A percentile compares a stretch with the other conserved stretches of the same genome.
phyloP scores from a whole-genome alignment of 768 basidiomycete genomes.

The Leccinellum rugosiceps region DNA sequence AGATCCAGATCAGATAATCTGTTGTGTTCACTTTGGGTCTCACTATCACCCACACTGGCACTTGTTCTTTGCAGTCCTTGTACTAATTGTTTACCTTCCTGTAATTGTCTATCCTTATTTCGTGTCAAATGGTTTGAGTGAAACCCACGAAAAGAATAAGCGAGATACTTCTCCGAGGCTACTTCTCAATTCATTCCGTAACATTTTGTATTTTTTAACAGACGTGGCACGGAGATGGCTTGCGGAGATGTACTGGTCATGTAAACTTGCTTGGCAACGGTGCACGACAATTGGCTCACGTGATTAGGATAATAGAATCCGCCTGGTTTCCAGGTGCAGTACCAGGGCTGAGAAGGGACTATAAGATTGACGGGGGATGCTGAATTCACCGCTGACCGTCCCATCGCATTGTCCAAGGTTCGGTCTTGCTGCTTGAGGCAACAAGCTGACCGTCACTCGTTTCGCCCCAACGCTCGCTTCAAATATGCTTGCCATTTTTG shows the following conservation, averaged over 20 bases:
- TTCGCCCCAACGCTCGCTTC: slow-evolving; percentile 13
- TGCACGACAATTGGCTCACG: not conserved
- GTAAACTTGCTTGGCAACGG: not conserved
- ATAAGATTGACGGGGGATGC: slow-evolving; percentile 8
- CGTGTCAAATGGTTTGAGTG: not conserved
- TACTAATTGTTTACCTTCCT: not conserved
- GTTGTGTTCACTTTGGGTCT: not conserved
- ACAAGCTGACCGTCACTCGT: slow-evolving; percentile 13
- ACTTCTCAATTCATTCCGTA: too few relatives aligned
- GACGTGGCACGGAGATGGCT: not conserved
- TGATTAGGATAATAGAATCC: not conserved
- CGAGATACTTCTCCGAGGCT: too few relatives aligned
- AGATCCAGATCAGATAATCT: not conserved
- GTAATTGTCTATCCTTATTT: too few relatives aligned
- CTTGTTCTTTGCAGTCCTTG: not conserved
- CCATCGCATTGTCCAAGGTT: not conserved
- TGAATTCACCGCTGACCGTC: not conserved
- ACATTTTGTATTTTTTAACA: too few relatives aligned
- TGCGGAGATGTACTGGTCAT: not conserved
- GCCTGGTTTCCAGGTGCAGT: not conserved
- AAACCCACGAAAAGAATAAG: not conserved
- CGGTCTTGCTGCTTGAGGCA: slow-evolving; percentile 15
- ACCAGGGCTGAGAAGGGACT: not conserved
- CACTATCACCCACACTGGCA: not conserved
- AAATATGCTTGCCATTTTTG: slow-evolving; percentile 13